Percentiles rank a stretch among this genome's conserved stretches.
phyloP scores from a whole-genome alignment of 1,284 basidiomycete genomes.

The Ustilago loliicola region DNA sequence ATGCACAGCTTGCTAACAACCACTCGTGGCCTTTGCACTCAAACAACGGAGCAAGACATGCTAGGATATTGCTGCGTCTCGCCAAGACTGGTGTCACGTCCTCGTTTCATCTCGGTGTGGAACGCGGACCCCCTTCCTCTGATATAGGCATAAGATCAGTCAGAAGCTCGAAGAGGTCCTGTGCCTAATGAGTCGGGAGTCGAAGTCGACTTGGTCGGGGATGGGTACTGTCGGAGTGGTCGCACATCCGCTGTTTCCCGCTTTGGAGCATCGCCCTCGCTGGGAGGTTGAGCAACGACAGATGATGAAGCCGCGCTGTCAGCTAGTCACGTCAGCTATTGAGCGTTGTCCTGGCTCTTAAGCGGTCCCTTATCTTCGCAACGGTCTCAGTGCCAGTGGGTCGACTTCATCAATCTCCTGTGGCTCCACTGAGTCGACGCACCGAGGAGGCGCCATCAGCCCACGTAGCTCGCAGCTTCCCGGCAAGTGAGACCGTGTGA shows the following conservation, averaged over 20 bases:
- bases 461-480: background rate
- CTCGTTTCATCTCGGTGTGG: constrained; percentile 9
- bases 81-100: constrained; percentile 1
- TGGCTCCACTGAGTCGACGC: background rate
- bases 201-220: background rate
- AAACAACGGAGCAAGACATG: background rate
- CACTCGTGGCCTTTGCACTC: background rate
- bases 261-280: background rate
- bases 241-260: background rate
- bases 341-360: background rate
- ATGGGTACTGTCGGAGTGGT: background rate
- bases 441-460: background rate
- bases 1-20: background rate
- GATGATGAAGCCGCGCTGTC: background rate
- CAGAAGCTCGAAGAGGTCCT: background rate
- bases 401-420: constrained; percentile 3
- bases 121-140: background rate
- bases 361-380: background rate
- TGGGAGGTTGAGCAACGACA: background rate
- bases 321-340: background rate
- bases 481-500: background rate
- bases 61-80: background rate
- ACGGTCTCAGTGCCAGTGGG: background rate
- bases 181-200: background rate
- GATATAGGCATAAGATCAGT: background rate